These are phyloP conservation scores for Discostella stelligera DNA, from an alignment of 352 stramenopile genomes.

Conservation along the genomic window DNA sequence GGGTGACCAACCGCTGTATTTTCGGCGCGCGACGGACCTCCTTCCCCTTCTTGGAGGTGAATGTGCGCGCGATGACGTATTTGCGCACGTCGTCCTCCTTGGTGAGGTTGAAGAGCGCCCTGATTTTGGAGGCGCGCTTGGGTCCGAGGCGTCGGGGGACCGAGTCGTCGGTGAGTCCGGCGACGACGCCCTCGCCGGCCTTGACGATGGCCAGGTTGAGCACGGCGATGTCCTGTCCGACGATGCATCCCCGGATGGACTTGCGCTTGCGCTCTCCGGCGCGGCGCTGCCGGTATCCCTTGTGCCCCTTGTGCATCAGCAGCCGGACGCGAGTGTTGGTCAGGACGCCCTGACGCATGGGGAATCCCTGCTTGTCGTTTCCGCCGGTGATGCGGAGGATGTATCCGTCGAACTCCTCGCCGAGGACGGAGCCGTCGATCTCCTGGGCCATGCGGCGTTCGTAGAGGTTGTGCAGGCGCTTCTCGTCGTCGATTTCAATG, in stretches of 20 bases:
- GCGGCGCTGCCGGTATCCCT: conserved; percentile 91
- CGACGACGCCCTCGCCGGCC: conserved; percentile 92
- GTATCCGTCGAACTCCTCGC: conserved; percentile 99
- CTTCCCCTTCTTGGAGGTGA: conserved; percentile 99
- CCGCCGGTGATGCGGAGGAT: conserved; percentile 98
- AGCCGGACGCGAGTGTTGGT: conserved; percentile 97
- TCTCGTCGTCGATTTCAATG: conserved; percentile 99
- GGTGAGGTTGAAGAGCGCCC: conserved; percentile 99
- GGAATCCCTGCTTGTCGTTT: conserved; percentile 99
- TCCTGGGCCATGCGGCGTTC: conserved; percentile 99
- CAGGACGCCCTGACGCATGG: conserved; percentile 99
- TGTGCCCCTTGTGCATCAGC: conserved; percentile 96
- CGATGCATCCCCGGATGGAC: conserved; percentile 99
- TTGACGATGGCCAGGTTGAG: conserved; percentile 99
- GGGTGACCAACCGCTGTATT: conserved; percentile 99
- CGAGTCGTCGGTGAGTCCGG: conserved; percentile 94
- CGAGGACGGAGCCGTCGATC: conserved; percentile 96
- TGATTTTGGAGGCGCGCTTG: conserved; percentile 99
- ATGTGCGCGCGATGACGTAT: conserved; percentile 98
- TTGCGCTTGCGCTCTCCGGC: conserved; percentile 97
- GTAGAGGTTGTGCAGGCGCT: conserved; percentile 98
- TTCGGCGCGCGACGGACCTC: conserved; percentile 97
- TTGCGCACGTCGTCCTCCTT: conserved; percentile 99
- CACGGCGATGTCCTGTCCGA: conserved; percentile 97
- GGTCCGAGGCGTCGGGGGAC: conserved; percentile 96